phyloP scores from a whole-genome alignment of 805 yeast genomes.

The Candida sanyiensis region DNA sequence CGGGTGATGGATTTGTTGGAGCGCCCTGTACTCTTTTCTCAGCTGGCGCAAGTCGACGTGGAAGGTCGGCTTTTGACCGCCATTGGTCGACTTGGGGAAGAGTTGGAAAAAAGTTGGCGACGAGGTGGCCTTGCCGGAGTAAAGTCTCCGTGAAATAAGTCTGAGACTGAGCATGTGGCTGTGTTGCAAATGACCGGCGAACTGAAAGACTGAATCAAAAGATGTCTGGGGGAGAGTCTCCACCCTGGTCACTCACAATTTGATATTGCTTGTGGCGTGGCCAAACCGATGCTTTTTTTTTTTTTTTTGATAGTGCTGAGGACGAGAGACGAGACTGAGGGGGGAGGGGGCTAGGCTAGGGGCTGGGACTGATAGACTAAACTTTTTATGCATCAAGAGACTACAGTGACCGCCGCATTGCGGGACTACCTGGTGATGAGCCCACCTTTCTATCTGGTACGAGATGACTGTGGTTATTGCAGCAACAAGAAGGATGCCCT shows the following conservation, averaged over 20 bases:
- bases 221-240: too few relatives aligned
- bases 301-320: too few relatives aligned
- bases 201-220: too few relatives aligned
- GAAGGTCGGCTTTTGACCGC: conserved; percentile 71
- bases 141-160: conserved; percentile 13
- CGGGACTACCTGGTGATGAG: conserved; percentile 32
- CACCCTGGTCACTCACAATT: too few relatives aligned
- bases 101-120: conserved; percentile 43
- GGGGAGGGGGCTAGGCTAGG: neutral
- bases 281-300: too few relatives aligned
- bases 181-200: too few relatives aligned
- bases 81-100: conserved; percentile 72
- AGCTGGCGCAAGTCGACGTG: conserved; percentile 47
- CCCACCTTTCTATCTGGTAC: conserved; percentile 39
- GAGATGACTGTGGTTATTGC: conserved; percentile 69
- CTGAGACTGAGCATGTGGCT: too few relatives aligned
- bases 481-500: conserved; percentile 28
- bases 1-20: conserved; percentile 80
- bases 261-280: too few relatives aligned
- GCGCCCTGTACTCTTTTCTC: conserved; percentile 65
- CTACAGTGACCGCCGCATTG: too few relatives aligned
- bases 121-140: conserved; percentile 6
- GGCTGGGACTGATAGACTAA: too few relatives aligned
- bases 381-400: too few relatives aligned
- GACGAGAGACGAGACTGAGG: too few relatives aligned